Base-by-base conservation (phyloP, 1,139 yeast genomes). In the Geotrichum carabidarum region DNA sequence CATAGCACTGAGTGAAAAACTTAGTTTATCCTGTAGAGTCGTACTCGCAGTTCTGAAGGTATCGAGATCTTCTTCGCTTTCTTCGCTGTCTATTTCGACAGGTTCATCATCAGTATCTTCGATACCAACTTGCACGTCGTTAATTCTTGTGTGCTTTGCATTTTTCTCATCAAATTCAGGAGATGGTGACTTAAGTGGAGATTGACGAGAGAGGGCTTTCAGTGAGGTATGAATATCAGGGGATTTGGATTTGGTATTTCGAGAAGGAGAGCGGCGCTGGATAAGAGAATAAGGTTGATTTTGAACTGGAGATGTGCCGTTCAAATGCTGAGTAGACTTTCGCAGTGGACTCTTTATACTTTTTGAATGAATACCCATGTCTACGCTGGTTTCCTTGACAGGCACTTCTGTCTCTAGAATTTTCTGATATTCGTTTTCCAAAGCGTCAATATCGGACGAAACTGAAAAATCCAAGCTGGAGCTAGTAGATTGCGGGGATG, bases 381-480 rank as follows among this genome's bases (percentile, higher is more conserved):
- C 44, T 8, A 41, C 2, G 30, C 14, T 27, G 18, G 47, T 44
- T 27, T 14, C 37, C 27, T 44, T 44, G 8, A 31, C 30, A 11
- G 38, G 47, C 9, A 44, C 31, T 7, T 44, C 47, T 6, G 22
- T 15, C 22, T 52, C 46, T 4, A 52, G 18, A 15, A 52, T 52
- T 34, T 52, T 30, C 34, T 52, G 51, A 22, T 52, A 52, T 31
- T 52, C 55, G 9, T 22, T 30, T 22, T 52, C 55, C 12, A 52
- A 40, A 12, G 47, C 50, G 8, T 41, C 48, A 30, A 52, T 52
- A 43, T 47, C 51, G 12, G 51, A 44, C 48, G 43, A 35, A 4
- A 36, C 42, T 27, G 37, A 43, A n/a, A 44, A 32, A 7, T 44
- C 47, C 15, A 18, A n/a, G 27, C 30, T 44, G 35, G 7, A 17